Conservation (phyloP, 73 alveolate genomes). For the Paraurostyla sp. region DNA sequence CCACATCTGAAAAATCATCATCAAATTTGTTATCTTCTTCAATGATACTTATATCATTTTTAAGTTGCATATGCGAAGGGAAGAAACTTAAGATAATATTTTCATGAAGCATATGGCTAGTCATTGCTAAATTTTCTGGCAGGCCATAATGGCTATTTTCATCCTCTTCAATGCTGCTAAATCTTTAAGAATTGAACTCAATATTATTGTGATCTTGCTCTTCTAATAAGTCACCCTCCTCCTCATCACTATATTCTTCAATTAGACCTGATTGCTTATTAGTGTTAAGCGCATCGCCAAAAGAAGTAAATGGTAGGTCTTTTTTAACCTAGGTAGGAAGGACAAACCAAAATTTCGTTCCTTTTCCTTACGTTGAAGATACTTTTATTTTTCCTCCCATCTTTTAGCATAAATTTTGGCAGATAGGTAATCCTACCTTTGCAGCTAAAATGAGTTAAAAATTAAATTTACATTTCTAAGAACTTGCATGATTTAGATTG, state of each 20-base stretch:
- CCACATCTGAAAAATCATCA: constrained; percentile 13
- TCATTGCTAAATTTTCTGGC: constrained; percentile 53
- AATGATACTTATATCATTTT: neutral
- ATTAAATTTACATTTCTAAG: constrained; percentile 31
- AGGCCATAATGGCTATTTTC: neutral
- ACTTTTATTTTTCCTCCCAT: constrained; percentile 45
- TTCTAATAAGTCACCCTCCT: no score
- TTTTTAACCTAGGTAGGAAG: neutral
- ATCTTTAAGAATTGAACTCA: neutral
- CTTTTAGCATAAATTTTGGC: constrained; percentile 38
- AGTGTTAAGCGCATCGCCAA: neutral
- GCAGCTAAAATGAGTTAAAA: constrained; percentile 24
- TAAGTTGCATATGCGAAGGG: neutral
- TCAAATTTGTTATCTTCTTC: neutral
- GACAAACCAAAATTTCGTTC: constrained; percentile 54
- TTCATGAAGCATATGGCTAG: constrained; percentile 4
- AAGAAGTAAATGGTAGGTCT: neutral
- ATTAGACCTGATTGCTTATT: neutral
- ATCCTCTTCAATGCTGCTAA: constrained; percentile 33
- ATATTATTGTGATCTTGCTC: no score
- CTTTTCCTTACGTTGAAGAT: neutral
- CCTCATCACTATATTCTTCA: neutral
- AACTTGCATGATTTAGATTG: neutral
- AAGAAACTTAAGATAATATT: constrained; percentile 1
- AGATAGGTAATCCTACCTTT: constrained; percentile 56